Base-by-base conservation (phyloP, 176 grass and related monocot species). In the Saccharum spontaneum region DNA sequence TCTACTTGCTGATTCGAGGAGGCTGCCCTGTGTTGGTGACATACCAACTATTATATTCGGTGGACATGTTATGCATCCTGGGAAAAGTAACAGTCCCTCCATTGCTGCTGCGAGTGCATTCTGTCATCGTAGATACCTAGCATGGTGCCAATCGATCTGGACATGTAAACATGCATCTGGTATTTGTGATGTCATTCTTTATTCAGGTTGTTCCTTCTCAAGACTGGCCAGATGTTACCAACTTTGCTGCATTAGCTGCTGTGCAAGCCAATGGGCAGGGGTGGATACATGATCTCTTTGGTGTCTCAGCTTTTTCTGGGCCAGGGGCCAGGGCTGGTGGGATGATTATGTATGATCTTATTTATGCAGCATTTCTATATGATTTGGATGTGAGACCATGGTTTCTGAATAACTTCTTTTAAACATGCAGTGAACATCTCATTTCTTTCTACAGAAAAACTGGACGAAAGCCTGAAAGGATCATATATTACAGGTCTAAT, bases 231-330 rank as follows among this genome's bases (percentile, higher is more conserved):
- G 94, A 91, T 67, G 80, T 95, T 60, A 89, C 94, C 49, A 92
- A 87, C 66, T 95, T 93, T 91, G 90, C 90, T 33, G 90, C 90
- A 80, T 79, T 92, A 54, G 90, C 88, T 41, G 87, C 75, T 24
- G 90, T 88, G 24, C 94, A 95, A 80, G 88, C 94, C 7, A 89
- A 95, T 75, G 94, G 94, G 5, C 94, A 93, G 40, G 94, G 93
- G 68, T 82, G 28, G 28, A 66, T 66, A 66, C 28, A 15, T 13
- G 28, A 33, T 66, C 63, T 31, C 30, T 66, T 66, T 66, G 1
- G 15, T 7, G 63, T 31, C 28, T 6, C 63, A 7, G 28, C 28
- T 66, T 28, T 2, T 33, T 31, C 13, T 33, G 1, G 87, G 40
- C 82, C 86, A 69, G 94, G 90, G 80, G 88, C 86, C 12, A 72